These are phyloP conservation scores for Pleurozium schreberi DNA, from an alignment of 225 moss, liverwort and hornwort species.

Conservation along the genomic window DNA sequence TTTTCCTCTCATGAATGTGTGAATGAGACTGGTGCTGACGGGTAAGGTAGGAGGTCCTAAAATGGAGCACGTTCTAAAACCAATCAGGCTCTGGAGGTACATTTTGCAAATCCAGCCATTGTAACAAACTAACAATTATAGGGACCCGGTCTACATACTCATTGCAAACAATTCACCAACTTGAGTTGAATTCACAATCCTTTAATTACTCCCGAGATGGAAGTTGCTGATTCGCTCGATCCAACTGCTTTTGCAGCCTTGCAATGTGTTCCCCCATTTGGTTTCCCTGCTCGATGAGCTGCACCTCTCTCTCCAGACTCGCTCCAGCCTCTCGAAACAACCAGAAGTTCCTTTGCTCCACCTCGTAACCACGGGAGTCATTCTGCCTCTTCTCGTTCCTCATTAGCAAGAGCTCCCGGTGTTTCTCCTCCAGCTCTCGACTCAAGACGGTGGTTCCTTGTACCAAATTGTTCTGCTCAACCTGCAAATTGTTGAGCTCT, in stretches of 20 bases:
- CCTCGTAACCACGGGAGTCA: too few relatives aligned
- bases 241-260: neutral
- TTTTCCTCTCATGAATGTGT: too few relatives aligned
- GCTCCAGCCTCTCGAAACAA: neutral
- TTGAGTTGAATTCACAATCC: neutral
- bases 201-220: neutral
- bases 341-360: neutral
- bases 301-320: neutral
- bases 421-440: neutral
- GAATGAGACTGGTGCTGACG: too few relatives aligned
- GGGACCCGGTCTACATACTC: neutral
- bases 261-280: neutral
- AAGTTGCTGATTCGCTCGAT: neutral
- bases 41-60: too few relatives aligned
- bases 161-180: too few relatives aligned
- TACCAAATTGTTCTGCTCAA: neutral
- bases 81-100: too few relatives aligned
- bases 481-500: neutral
- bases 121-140: neutral
- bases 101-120: too few relatives aligned
- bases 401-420: neutral
- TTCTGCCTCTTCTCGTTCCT: neutral
- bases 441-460: neutral
- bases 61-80: too few relatives aligned
- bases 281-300: neutral